Evolutionary conservation across 768 basidiomycete species (phyloP), one percentile per base, ranked within the genome.

Genomic region (Agrocybe chaxingu): DNA sequence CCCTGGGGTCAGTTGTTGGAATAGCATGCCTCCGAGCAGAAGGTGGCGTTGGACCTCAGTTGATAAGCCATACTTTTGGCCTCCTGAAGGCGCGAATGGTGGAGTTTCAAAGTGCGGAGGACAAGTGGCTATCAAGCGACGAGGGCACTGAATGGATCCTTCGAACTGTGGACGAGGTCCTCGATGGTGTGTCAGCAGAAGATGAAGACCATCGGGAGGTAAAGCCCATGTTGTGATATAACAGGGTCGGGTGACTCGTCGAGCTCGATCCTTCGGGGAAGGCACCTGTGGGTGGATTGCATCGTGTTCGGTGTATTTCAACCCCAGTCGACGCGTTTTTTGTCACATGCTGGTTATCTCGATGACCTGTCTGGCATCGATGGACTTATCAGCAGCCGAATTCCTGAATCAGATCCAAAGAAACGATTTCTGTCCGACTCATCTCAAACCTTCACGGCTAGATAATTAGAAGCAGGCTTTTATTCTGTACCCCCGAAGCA

Each of bases 111-210:
- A 83, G 70, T 57, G 77, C 79, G 58, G 89, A 87, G 66, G 90
- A 92, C 64, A 74, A 70, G 51, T 95, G 87, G 85, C 78, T 95
- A 36, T 76, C 87, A 18, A 87, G 79, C 53, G 92, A 93, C 63
- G 88, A 92, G 66, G 92, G 92, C 32, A 80, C 88, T 13, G 87
- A 88, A 70, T 95, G 92, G 92, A 84, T 94, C 45, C 73, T 94
- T 60, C 83, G 85, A 61, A 87, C 81, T 42, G 82, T 92, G 47
- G 92, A 95, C 72, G 76, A 83, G 60, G 80, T 93, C 67, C 74
- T 87, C 55, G 88, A 90, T 67, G 84, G 83, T 52, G 81, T 90
- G 58, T 77, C 74, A 62, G 69, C 75, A 65, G 74, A 68, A 58
- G 68, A 70, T 61, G 71, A 66, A 48, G 72, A 65, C 57, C 65